Conservation (phyloP, 129 eudicot species). For the Cynara cardunculus region DNA sequence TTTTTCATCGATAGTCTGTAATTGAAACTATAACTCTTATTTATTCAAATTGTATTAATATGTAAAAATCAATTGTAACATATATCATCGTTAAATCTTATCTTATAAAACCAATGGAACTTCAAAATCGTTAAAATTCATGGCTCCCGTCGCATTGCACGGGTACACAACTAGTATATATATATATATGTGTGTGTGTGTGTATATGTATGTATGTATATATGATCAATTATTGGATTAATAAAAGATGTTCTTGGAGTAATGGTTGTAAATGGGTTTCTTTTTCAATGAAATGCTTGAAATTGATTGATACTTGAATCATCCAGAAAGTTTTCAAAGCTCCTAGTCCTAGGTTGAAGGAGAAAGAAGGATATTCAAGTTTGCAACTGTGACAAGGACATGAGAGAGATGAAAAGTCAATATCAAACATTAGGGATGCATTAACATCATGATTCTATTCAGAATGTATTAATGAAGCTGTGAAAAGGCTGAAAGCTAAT, state of each 20-base stretch:
- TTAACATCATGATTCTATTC: background rate
- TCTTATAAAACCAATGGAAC: too few relatives aligned
- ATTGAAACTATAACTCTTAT: too few relatives aligned
- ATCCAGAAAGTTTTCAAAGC: background rate
- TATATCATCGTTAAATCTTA: too few relatives aligned
- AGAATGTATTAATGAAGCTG: background rate
- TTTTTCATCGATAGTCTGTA: too few relatives aligned
- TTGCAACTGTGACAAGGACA: slow-evolving; percentile 15
- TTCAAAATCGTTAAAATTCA: too few relatives aligned
- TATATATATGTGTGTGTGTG: too few relatives aligned
- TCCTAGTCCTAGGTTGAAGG: background rate
- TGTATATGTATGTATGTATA: too few relatives aligned
- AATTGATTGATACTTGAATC: slow-evolving; percentile 20
- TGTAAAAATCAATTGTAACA: too few relatives aligned
- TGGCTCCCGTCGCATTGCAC: too few relatives aligned
- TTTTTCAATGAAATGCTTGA: slow-evolving; percentile 16
- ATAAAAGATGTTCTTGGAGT: background rate
- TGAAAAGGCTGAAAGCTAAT: background rate
- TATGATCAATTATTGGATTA: too few relatives aligned
- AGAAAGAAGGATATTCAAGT: slow-evolving; percentile 3
- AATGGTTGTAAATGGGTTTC: background rate
- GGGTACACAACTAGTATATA: too few relatives aligned
- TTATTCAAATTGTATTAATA: too few relatives aligned
- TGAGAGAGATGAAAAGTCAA: slow-evolving; percentile 20
- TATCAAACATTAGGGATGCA: background rate